Percentiles rank a stretch among this genome's conserved stretches.
phyloP scores from a whole-genome alignment of 2,329 filamentous ascomycete species.

The Nigrospora oryzae region DNA sequence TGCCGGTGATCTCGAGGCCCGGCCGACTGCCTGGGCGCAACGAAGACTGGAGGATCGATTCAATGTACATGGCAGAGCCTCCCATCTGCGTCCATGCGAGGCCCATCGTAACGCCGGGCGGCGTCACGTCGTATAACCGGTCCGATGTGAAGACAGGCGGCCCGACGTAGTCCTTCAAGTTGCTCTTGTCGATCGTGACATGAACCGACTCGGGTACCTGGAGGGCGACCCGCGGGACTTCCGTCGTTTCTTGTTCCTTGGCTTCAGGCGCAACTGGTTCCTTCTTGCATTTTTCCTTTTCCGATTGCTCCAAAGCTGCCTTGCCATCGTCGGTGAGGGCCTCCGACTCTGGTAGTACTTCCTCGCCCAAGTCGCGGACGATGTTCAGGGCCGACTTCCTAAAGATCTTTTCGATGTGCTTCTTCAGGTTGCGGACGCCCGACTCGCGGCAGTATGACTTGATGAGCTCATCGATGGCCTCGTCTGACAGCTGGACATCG shows the following conservation, averaged over 20 bases:
- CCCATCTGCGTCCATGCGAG: conserved; percentile 97
- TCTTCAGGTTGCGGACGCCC: conserved; percentile 94
- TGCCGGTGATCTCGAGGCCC: conserved; percentile 84
- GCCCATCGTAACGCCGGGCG: conserved; percentile 93
- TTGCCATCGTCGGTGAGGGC: conserved; percentile 83
- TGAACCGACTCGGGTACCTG: conserved; percentile 82
- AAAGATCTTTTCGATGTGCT: conserved; percentile 99
- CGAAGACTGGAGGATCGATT: conserved; percentile 85
- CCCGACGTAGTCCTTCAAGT: conserved; percentile 93
- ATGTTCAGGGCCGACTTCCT: conserved; percentile 96
- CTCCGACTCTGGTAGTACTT: conserved; percentile 59
- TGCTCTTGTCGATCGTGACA: conserved; percentile 78
- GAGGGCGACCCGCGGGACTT: conserved; percentile 65
- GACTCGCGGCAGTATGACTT: conserved; percentile 98
- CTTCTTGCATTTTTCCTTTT: conserved; percentile 44
- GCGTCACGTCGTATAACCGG: conserved; percentile 86
- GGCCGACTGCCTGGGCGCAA: conserved; percentile 67
- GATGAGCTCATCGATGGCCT: conserved; percentile 92
- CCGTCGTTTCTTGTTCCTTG: conserved; percentile 56
- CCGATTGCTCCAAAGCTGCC: conserved; percentile 45
- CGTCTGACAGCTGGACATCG: conserved; percentile 77
- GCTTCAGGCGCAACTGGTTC: conserved; percentile 20
- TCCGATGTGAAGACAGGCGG: conserved; percentile 94
- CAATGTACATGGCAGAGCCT: conserved; percentile 91
- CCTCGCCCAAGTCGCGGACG: conserved; percentile 86